These are phyloP conservation scores for Cicer bijugum DNA, from an alignment of 306 rosid species.

Conservation along the genomic window DNA sequence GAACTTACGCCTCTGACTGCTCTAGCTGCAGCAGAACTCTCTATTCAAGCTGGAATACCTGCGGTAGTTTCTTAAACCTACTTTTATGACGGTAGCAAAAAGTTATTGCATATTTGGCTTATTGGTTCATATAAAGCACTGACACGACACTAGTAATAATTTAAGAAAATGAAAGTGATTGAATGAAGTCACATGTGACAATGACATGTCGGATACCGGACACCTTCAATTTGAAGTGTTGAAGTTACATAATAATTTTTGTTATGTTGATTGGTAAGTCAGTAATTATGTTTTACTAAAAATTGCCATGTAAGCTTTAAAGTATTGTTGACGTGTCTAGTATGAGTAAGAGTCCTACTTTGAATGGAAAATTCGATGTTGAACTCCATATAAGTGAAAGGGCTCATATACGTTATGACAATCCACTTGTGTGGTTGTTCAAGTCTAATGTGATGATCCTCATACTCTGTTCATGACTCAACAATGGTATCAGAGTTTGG, in stretches of 20 bases:
- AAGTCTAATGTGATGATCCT: no score
- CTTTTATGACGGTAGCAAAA: background rate
- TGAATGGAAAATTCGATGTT: no score
- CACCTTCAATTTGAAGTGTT: background rate
- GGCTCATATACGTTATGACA: no score
- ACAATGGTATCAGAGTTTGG: no score
- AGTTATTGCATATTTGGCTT: constrained; percentile 21
- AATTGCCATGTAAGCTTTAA: constrained; percentile 8
- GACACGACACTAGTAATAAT: background rate
- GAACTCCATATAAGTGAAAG: no score
- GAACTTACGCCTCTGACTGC: constrained; percentile 97
- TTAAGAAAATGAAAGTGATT: background rate
- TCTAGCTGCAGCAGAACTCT: constrained; percentile 94
- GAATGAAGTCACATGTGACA: background rate
- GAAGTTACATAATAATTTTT: background rate
- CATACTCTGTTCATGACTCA: no score
- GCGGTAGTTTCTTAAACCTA: constrained; percentile 57
- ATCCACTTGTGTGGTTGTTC: no score
- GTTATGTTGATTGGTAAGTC: constrained; percentile 9
- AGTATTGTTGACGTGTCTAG: no score
- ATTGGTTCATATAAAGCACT: background rate
- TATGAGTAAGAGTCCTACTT: no score
- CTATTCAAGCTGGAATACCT: constrained; percentile 97
- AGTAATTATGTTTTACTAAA: constrained; percentile 13
- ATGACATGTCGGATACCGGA: background rate